Evolutionary conservation across 371 early-diverging fungal genomes (phyloP), one percentile per base, ranked within the genome.

Genomic region (Zychaea mexicana): DNA sequence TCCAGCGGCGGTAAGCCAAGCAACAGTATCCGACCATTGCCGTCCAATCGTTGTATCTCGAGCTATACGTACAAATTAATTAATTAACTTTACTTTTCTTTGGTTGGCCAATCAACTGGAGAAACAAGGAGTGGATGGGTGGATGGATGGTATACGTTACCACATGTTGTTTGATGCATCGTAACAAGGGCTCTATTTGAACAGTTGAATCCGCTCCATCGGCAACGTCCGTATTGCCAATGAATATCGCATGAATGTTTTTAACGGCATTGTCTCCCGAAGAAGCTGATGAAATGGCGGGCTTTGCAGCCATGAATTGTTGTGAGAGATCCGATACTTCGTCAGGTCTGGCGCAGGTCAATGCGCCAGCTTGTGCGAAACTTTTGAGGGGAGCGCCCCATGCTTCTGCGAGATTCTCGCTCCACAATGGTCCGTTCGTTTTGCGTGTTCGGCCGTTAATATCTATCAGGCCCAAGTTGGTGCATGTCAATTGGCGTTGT

Each of bases 401-500:
- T 33, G 21, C 38, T n/a, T 58, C 24, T 19, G 78, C 70, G 12
- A 81, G 42, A 3, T 62, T 64, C 30, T 78, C 58, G 53, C 71
- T 76, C 81, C 81, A 81, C 27, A 77, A 21, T 2, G 81, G 78
- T 9, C 81, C 78, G 55, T 78, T 78, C 13, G 76, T 70, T 36
- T 69, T 67, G 49, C 66, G 78, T 24, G 60, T 42, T 53, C 47
- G 19, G 13, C 19, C 30, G 28, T 47, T 60, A 10, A 33, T 36
- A 26, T 69, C 65, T 69, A 32, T 13, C n/a, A 12, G 6, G n/a
- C n/a, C n/a, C n/a, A n/a, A n/a, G n/a, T n/a, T n/a, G n/a, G n/a
- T n/a, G n/a, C n/a, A 27, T 26, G 46, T 4, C 9, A 15, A 52
- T 36, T 65, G n/a, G n/a, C n/a, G n/a, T n/a, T n/a, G n/a, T n/a